Evolutionary conservation across 2,329 filamentous ascomycete genomes (phyloP), one percentile per base, ranked within the genome.

Genomic region (Huntiella savannae): DNA sequence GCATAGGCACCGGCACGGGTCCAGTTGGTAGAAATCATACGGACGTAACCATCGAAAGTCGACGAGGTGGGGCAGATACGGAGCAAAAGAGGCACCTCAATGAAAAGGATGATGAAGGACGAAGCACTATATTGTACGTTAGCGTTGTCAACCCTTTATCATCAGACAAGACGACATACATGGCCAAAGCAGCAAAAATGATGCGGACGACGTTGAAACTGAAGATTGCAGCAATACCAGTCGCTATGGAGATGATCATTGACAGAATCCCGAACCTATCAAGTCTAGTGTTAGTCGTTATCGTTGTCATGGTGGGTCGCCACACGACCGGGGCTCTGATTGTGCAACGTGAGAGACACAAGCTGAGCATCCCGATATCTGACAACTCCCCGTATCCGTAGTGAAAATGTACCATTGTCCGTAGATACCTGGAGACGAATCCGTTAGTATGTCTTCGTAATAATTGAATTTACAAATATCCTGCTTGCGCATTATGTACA

Each of bases 51-150:
- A 62, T 98, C 91, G 66, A 98, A 98, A 53, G 74, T 77, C 53
- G 79, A 64, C 11, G 88, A 96, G 4, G 91, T 98, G 49, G 91
- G 91, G 68, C 91, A 98, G 67, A 98, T 95, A 64, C 91, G 83
- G 51, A 98, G 79, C 49, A 98, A 82, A 50, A 96, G 79, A 22
- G 91, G 91, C 13, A 98, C 79, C 63, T 98, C 83, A 58, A 88
- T 71, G 64, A 91, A 91, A 58, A 91, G 67, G 57, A 91, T 80
- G 55, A 87, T 56, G 55, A 86, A 75, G 11, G 77, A 71, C 43
- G 71, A 85, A 50, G 71, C 67, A 39, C 83, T 88, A 54, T n/a
- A 12, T 10, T 15, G 15, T 8, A 28, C 22, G 33, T 46, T 33
- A 40, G 12, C n/a, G 8, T 42, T n/a, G 33, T 13, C 12, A 46